Conservation (phyloP, 2,329 filamentous ascomycete genomes). For the Pseudonectria buxi region DNA sequence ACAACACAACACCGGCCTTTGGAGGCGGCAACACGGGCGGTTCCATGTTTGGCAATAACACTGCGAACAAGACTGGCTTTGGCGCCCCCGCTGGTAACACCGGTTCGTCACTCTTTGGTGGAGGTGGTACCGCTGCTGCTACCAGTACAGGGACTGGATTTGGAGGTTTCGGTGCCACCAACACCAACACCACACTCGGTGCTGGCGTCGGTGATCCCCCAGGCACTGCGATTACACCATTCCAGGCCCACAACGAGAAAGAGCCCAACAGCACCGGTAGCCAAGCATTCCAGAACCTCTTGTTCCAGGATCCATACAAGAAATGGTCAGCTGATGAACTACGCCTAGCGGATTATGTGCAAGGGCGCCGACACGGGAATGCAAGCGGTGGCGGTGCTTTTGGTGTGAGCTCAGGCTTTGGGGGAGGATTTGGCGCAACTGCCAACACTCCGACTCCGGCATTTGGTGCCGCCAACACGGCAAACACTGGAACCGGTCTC, state of each 20-base stretch:
- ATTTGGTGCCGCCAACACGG: constrained; percentile 39
- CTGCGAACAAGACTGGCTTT: constrained; percentile 43
- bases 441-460: constrained; percentile 28
- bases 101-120: constrained; percentile 42
- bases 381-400: constrained; percentile 79
- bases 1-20: constrained; percentile 32
- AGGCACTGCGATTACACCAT: constrained; percentile 65
- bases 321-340: constrained; percentile 89
- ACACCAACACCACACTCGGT: constrained; percentile 43
- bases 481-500: constrained; percentile 28
- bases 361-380: constrained; percentile 79
- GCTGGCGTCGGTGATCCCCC: constrained; percentile 51
- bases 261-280: constrained; percentile 51
- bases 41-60: constrained; percentile 45
- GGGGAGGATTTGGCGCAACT: constrained; percentile 43
- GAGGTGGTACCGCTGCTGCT: constrained; percentile 19
- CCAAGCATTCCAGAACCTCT: constrained; percentile 70
- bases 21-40: constrained; percentile 33
- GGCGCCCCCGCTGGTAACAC: constrained; percentile 35
- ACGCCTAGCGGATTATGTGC: constrained; percentile 77
- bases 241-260: constrained; percentile 66
- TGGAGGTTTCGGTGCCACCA: constrained; percentile 36
- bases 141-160: constrained; percentile 27
- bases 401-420: constrained; percentile 52
- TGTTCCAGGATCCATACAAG: constrained; percentile 72